Evolutionary conservation across 176 grass and related monocot genomes (phyloP), one percentile per base, ranked within the genome.

Genomic region (Eragrostis curvula): DNA sequence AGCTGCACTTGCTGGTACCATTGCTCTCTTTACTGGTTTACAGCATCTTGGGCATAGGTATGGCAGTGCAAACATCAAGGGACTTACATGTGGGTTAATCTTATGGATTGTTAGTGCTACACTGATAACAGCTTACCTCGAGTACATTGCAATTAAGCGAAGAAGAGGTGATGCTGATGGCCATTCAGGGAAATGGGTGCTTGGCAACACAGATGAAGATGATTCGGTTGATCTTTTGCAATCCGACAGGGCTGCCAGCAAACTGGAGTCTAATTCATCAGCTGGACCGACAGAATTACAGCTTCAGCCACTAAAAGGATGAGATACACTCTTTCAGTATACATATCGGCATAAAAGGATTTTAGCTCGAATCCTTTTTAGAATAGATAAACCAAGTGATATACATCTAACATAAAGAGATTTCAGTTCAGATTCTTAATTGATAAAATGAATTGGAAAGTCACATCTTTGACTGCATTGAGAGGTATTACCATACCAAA

Each of bases 31-130:
- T 79, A 90, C 83, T 15, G 93, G 92, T 10, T 93, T 98, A 89
- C 75, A 90, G 46, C 88, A 98, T 86, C 85, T 98, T 72, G 93
- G 93, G 24, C 70, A 95, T 15, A 85, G 90, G 53, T 94, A 95
- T 62, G 90, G 84, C 41, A 85, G 79, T 65, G 90, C 95, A 79
- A 95, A 85, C 68, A 84, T 92, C 46, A 73, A 98, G 73, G 90
- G 96, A 48, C 89, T 98, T 57, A 87, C 87, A 76, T 95, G 90
- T 92, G 88, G 90, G 36, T 71, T 98, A 57, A 78, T 90, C 42
- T 85, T 91, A 41, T 98, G 90, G 93, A 74, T 91, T 64, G 62
- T 95, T 12, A 75, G 83, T 60, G 63, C 64, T 15, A 41, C 80
- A 3, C 39, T 83, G 59, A 45, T 90, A 56, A 78, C 88, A 6